Conservation (phyloP, 2,329 filamentous ascomycete genomes). For the Pseudogymnoascus sp. region DNA sequence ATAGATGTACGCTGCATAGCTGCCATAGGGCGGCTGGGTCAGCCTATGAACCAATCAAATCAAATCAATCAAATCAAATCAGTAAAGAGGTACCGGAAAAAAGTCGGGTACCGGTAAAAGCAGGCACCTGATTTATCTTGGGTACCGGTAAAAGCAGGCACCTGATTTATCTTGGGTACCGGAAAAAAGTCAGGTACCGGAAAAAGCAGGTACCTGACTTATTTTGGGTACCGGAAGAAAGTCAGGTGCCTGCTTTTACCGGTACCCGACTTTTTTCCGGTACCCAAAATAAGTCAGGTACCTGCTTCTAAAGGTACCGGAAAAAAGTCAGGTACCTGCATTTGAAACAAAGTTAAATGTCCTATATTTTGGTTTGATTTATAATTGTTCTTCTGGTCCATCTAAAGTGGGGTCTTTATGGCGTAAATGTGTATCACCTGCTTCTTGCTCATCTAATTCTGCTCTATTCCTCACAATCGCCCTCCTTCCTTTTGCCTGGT, state of each 20-base stretch:
- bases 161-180: neutral
- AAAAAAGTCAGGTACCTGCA: neutral
- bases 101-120: too few species aligned
- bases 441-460: neutral
- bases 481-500: neutral
- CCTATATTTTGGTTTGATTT: neutral
- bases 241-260: neutral
- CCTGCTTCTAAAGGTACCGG: neutral
- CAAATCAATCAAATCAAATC: neutral
- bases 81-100: too few species aligned
- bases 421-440: neutral
- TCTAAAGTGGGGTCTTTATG: neutral
- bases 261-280: neutral
- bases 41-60: slow-evolving; percentile 17
- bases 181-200: too few species aligned
- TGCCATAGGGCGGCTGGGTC: slow-evolving; percentile 18
- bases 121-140: neutral
- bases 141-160: neutral
- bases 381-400: neutral
- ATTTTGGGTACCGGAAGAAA: neutral
- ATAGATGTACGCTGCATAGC: slow-evolving; percentile 20
- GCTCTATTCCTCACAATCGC: neutral
- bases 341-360: neutral
- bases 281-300: too few species aligned
- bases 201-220: neutral